Conservation (phyloP, 129 eudicot genomes). For the Arctium lappa region DNA sequence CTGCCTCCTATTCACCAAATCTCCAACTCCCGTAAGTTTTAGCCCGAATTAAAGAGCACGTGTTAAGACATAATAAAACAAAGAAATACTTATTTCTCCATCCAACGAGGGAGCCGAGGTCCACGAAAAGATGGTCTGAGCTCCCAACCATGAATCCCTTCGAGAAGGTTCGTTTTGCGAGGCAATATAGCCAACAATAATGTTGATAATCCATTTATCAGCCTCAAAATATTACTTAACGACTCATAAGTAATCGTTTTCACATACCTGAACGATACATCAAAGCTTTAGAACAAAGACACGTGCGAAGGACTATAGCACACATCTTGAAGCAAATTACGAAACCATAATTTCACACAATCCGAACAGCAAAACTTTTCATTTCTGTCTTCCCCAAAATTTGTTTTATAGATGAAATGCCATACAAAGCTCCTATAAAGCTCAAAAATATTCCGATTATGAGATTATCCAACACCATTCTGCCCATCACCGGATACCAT, state of each 20-base stretch:
- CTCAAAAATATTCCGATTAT: background rate
- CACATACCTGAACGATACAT: conserved; percentile 61
- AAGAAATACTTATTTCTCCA: conserved; percentile 78
- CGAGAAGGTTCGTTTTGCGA: conserved; percentile 82
- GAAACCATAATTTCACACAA: background rate
- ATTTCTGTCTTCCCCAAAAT: too few species aligned
- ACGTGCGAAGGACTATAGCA: too few species aligned
- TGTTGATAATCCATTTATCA: conserved; percentile 91
- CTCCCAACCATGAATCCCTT: conserved; percentile 99
- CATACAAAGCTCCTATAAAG: background rate
- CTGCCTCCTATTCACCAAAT: background rate
- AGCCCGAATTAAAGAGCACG: background rate
- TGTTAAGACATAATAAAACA: background rate
- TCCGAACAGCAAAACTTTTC: background rate
- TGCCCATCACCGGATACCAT: background rate
- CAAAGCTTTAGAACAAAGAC: conserved; percentile 6
- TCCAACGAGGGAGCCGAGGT: conserved; percentile 97
- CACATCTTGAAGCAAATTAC: background rate
- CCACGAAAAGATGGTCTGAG: conserved; percentile 95
- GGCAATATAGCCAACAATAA: conserved; percentile 79
- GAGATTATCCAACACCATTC: too few species aligned
- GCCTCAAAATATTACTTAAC: conserved; percentile 65
- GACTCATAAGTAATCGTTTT: conserved; percentile 89
- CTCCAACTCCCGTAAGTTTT: too few species aligned
- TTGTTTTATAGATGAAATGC: background rate